These are phyloP conservation scores for Lachnellula subtilissima DNA, from an alignment of 2,329 filamentous ascomycete species.

Conservation along the genomic window DNA sequence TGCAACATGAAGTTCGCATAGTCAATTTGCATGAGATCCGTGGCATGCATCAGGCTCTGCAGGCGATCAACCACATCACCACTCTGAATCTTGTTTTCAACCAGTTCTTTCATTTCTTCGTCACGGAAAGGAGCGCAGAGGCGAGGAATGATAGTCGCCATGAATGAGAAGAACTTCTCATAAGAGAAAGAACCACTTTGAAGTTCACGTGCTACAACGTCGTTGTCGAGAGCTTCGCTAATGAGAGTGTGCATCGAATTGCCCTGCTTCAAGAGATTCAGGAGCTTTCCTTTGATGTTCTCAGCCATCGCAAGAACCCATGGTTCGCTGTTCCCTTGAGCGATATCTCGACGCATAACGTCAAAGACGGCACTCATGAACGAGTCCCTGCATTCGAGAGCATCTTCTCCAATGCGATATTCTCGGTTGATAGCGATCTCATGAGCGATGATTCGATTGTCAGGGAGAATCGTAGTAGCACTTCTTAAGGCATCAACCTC, in stretches of 20 bases:
- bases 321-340: conserved; percentile 58
- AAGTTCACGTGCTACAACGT: conserved; percentile 66
- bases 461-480: conserved; percentile 52
- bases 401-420: conserved; percentile 63
- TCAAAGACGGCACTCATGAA: conserved; percentile 53
- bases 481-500: conserved; percentile 27
- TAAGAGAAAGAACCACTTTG: conserved; percentile 71
- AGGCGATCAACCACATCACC: conserved; percentile 70
- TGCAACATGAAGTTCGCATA: conserved; percentile 78
- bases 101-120: conserved; percentile 64
- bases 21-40: conserved; percentile 73
- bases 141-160: conserved; percentile 70
- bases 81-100: conserved; percentile 54
- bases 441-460: conserved; percentile 71
- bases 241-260: conserved; percentile 73
- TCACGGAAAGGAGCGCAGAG: conserved; percentile 80
- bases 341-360: conserved; percentile 57
- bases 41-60: conserved; percentile 68
- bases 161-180: conserved; percentile 72
- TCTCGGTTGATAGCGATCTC: conserved; percentile 76
- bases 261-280: conserved; percentile 64
- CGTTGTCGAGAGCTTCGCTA: conserved; percentile 68
- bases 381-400: conserved; percentile 57
- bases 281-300: conserved; percentile 66
- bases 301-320: conserved; percentile 68